Evolutionary conservation across 2,329 filamentous ascomycete genomes (phyloP).

Genomic region (Cladosporium sp.): DNA sequence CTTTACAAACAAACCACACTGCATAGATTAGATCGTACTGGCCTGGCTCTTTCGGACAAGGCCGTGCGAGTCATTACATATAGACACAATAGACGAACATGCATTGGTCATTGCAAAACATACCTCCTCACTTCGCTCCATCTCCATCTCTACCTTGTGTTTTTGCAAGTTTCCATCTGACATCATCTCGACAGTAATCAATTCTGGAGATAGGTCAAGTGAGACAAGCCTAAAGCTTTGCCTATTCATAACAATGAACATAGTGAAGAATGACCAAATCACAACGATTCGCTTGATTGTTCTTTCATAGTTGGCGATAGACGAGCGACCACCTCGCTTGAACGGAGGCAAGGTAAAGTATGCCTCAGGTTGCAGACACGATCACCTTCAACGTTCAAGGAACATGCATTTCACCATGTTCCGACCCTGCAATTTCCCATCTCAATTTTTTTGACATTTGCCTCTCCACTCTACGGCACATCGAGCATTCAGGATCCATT

Average conservation of each 20-base stretch:
- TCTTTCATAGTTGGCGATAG: no score
- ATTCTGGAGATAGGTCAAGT: no score
- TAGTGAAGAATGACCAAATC: no score
- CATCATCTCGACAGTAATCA: no score
- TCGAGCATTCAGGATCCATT: background rate
- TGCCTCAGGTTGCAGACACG: background rate
- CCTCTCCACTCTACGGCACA: background rate
- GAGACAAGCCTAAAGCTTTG: no score
- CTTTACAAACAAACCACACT: background rate
- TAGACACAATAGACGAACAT: background rate
- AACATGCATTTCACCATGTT: background rate
- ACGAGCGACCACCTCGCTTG: no score
- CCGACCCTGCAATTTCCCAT: background rate
- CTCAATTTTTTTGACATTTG: background rate
- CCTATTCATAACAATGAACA: no score
- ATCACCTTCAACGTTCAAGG: background rate
- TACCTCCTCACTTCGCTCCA: no score
- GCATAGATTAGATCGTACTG: background rate
- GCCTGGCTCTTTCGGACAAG: background rate
- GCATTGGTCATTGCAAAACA: background rate
- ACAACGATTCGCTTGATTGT: no score
- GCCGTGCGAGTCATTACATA: background rate
- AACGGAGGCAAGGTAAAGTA: no score
- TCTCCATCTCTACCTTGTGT: no score
- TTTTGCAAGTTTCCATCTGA: no score